Evolutionary conservation across 2,329 filamentous ascomycete genomes (phyloP).

Genomic region (Scedosporium apiospermum): DNA sequence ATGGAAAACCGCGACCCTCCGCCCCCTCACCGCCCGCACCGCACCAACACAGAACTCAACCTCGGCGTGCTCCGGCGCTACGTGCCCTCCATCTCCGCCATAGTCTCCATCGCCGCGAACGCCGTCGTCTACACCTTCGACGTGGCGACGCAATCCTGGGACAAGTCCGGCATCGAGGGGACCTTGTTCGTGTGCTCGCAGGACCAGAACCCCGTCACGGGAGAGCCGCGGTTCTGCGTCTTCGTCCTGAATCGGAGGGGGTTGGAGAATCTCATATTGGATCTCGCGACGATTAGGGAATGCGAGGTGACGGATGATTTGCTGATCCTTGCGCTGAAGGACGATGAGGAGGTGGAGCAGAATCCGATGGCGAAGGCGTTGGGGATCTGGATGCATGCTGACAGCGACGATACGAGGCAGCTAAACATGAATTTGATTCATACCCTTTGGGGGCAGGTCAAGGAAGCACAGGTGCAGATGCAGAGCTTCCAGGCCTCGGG

Average conservation of each 20-base stretch:
- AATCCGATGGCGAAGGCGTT: slow-evolving; percentile 27
- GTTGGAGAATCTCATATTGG: slow-evolving; percentile 60
- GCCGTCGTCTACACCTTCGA: slow-evolving; percentile 79
- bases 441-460: slow-evolving; percentile 27
- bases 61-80: slow-evolving; percentile 74
- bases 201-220: slow-evolving; percentile 27
- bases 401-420: slow-evolving; percentile 32
- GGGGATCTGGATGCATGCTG: slow-evolving; percentile 47
- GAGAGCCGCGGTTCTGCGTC: slow-evolving; percentile 41
- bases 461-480: slow-evolving; percentile 9
- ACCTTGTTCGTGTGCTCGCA: slow-evolving; percentile 78
- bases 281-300: slow-evolving; percentile 49
- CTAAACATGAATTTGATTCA: slow-evolving; percentile 31
- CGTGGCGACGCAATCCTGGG: slow-evolving; percentile 58
- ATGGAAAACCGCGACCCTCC: slow-evolving; percentile 27
- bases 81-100: slow-evolving; percentile 60
- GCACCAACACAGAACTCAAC: slow-evolving; percentile 81
- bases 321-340: slow-evolving; percentile 36
- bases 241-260: slow-evolving; percentile 67
- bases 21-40: slow-evolving; percentile 40
- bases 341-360: slow-evolving; percentile 15
- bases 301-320: slow-evolving; percentile 54
- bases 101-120: slow-evolving; percentile 75
- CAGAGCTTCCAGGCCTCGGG: neutral
- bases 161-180: slow-evolving; percentile 78